phyloP scores from a whole-genome alignment of 805 yeast species.

The Candida chauliodis region DNA sequence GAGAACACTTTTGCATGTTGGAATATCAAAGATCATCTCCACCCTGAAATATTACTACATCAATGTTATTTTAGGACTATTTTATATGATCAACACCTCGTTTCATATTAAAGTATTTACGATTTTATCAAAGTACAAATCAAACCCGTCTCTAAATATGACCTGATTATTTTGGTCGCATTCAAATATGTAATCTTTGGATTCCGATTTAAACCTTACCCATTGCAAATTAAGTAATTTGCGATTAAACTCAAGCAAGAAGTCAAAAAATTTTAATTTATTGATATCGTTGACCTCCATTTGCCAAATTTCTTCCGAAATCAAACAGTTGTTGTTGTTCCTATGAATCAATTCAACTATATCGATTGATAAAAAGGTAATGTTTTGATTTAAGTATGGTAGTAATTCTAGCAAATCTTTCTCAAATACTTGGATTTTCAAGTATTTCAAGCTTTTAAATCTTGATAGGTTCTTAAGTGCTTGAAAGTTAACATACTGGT shows the following conservation, averaged over 20 bases:
- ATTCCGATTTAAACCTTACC: conserved; percentile 5
- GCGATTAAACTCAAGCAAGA: conserved; percentile 7
- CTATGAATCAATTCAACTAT: conserved; percentile 1
- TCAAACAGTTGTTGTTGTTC: conserved; percentile 5
- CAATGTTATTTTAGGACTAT: conserved; percentile 23
- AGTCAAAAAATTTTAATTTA: conserved; percentile 6
- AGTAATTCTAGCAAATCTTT: conserved; percentile 5
- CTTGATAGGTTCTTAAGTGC: neutral
- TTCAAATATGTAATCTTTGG: conserved; percentile 6
- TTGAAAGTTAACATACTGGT: conserved; percentile 5
- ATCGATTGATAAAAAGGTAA: conserved; percentile 2
- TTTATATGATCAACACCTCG: conserved; percentile 25
- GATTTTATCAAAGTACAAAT: conserved; percentile 8
- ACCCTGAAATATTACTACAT: conserved; percentile 32
- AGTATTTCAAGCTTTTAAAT: neutral
- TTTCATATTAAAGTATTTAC: conserved; percentile 5
- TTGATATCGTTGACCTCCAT: conserved; percentile 1
- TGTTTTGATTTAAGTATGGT: conserved; percentile 3
- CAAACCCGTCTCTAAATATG: conserved; percentile 8
- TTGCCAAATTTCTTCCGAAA: conserved; percentile 6
- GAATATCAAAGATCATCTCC: conserved; percentile 43
- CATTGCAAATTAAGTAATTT: conserved; percentile 10
- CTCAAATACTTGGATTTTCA: conserved; percentile 3
- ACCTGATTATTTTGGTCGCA: neutral
- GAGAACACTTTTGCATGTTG: conserved; percentile 45